Percentiles rank a stretch among this genome's conserved stretches.
These are phyloP conservation scores for Solanum hybrid DNA, from an alignment of 305 asterid genomes.

Conservation along the genomic window DNA sequence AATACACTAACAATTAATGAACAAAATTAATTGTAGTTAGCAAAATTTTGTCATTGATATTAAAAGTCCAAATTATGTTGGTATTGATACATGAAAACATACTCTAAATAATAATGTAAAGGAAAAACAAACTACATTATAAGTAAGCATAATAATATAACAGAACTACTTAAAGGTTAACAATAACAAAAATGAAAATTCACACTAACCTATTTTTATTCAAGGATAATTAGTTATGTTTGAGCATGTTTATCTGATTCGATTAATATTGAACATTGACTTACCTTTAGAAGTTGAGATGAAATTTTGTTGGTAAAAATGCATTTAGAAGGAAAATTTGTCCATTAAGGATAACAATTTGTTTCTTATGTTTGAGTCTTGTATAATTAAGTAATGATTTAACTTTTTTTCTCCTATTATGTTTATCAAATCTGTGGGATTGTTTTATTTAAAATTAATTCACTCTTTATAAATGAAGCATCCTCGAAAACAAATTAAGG, in stretches of 20 bases:
- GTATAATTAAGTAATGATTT: neutral
- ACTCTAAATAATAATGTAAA: no score
- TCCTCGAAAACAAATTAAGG: neutral
- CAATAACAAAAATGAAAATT: neutral
- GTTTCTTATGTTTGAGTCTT: neutral
- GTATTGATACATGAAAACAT: neutral
- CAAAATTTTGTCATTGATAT: neutral
- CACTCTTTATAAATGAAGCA: neutral
- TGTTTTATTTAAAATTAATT: no score
- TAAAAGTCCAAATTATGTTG: neutral
- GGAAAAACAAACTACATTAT: neutral
- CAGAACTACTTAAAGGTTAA: neutral
- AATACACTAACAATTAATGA: neutral
- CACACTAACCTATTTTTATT: neutral
- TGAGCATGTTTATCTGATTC: neutral
- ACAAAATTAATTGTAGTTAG: neutral
- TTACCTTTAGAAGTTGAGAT: neutral
- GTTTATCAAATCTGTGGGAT: neutral
- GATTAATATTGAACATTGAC: neutral
- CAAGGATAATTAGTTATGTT: neutral
- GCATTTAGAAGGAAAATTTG: neutral
- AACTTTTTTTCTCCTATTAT: neutral
- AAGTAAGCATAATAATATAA: neutral
- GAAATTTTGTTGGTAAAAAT: neutral
- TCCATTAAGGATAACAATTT: neutral